These are phyloP conservation scores for Dendrostoma leiphaemia DNA, from an alignment of 2,329 filamentous ascomycete species.

Conservation along the genomic window DNA sequence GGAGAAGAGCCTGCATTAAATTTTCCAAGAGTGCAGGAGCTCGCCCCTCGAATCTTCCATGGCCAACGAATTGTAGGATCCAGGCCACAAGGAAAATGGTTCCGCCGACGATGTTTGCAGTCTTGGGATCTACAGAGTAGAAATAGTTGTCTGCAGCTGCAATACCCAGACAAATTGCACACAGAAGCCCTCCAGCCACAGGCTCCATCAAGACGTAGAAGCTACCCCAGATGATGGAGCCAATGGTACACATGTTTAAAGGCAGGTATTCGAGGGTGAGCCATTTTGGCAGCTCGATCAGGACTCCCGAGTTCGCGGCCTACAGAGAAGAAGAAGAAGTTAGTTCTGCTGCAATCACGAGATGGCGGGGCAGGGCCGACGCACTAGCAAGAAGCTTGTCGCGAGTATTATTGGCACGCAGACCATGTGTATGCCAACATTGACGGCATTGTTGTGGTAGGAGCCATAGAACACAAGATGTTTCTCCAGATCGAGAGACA, in stretches of 20 bases:
- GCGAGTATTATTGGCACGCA: constrained; percentile 76
- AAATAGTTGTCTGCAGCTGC: constrained; percentile 77
- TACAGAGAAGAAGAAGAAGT: constrained; percentile 27
- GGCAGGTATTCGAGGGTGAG: constrained; percentile 66
- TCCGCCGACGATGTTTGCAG: constrained; percentile 57
- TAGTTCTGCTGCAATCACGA: not conserved
- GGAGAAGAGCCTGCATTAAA: constrained; percentile 83
- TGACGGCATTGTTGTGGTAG: constrained; percentile 77
- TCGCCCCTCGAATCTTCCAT: constrained; percentile 83
- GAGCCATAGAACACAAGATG: constrained; percentile 83
- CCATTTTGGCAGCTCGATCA: constrained; percentile 64
- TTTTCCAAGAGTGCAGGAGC: constrained; percentile 91
- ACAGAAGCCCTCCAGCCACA: constrained; percentile 77
- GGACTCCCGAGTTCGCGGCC: constrained; percentile 61
- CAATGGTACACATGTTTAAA: constrained; percentile 64
- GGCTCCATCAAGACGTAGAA: constrained; percentile 93
- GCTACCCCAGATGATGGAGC: constrained; percentile 65
- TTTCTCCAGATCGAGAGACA: constrained; percentile 76
- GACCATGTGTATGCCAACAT: constrained; percentile 74
- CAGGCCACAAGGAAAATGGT: constrained; percentile 72
- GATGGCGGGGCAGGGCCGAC: constrained; percentile 27
- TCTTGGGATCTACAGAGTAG: constrained; percentile 52
- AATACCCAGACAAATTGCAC: constrained; percentile 71
- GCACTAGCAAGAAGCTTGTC: constrained; percentile 69
- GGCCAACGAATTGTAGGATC: constrained; percentile 88